Conservation (phyloP, 1,139 yeast genomes). For the Meyerozyma smithsonii region DNA sequence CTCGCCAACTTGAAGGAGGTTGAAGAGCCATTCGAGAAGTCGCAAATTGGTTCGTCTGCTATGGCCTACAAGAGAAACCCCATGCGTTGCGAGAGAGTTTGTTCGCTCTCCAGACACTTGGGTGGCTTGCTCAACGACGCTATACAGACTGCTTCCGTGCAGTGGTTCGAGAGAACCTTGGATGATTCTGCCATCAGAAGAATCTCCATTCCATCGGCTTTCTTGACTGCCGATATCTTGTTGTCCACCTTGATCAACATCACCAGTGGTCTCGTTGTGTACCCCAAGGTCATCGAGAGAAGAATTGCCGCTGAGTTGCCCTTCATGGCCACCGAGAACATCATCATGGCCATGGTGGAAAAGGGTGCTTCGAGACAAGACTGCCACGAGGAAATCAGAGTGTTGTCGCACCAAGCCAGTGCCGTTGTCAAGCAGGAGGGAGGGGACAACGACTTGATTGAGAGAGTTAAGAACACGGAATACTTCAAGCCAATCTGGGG, state of each 20-base stretch:
- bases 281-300: slow-evolving; percentile 97
- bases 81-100: slow-evolving; percentile 98
- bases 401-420: slow-evolving; percentile 94
- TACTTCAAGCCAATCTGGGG: slow-evolving; percentile 89
- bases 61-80: slow-evolving; percentile 99
- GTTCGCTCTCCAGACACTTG: slow-evolving; percentile 93
- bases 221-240: slow-evolving; percentile 91
- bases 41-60: slow-evolving; percentile 96
- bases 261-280: slow-evolving; percentile 91
- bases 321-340: slow-evolving; percentile 98
- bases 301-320: slow-evolving; percentile 94
- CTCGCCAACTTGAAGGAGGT: slow-evolving; percentile 95
- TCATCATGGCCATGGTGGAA: slow-evolving; percentile 99
- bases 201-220: slow-evolving; percentile 94
- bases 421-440: slow-evolving; percentile 97
- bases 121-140: slow-evolving; percentile 91
- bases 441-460: slow-evolving; percentile 95
- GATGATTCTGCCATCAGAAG: slow-evolving; percentile 99
- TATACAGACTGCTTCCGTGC: slow-evolving; percentile 94
- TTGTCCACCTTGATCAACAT: slow-evolving; percentile 86
- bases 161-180: slow-evolving; percentile 98
- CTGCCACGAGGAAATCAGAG: slow-evolving; percentile 97
- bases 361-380: slow-evolving; percentile 98
- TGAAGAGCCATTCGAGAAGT: slow-evolving; percentile 97
- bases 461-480: slow-evolving; percentile 71